Percentiles rank a stretch among this genome's conserved stretches.
Conservation (phyloP, 805 yeast species). For the Suhomyces xylopsoci region DNA sequence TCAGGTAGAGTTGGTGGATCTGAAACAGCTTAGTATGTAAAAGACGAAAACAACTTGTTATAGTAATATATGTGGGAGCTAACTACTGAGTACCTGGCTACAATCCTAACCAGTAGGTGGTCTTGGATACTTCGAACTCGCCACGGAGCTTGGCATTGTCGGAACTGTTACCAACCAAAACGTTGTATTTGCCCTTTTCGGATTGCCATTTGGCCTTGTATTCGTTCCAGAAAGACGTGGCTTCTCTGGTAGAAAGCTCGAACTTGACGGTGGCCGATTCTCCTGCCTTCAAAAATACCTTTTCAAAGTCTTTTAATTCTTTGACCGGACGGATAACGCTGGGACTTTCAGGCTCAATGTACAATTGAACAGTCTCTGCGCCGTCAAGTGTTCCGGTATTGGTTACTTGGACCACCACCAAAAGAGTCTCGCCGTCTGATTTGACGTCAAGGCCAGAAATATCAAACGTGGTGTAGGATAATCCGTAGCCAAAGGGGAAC, state of each 20-base stretch:
- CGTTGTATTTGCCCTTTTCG: conserved; percentile 50
- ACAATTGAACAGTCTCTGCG: conserved; percentile 55
- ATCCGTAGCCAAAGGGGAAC: conserved; percentile 63
- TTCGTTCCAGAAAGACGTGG: conserved; percentile 54
- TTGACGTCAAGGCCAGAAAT: conserved; percentile 35
- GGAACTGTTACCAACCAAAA: conserved; percentile 43
- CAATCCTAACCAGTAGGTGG: conserved; percentile 7
- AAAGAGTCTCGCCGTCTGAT: conserved; percentile 22
- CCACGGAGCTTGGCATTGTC: conserved; percentile 22
- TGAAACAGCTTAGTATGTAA: no score
- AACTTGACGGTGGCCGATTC: conserved; percentile 37
- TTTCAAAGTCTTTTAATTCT: conserved; percentile 58
- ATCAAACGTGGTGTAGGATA: conserved; percentile 55
- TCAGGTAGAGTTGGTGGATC: no score
- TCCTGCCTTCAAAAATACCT: conserved; percentile 46
- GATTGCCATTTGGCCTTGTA: conserved; percentile 48
- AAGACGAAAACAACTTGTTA: no score
- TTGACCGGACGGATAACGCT: conserved; percentile 50
- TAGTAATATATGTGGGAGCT: no score
- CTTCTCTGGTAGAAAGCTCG: conserved; percentile 44
- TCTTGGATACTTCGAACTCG: conserved; percentile 17
- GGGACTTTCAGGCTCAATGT: conserved; percentile 40
- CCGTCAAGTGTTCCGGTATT: conserved; percentile 52
- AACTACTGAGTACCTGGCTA: background rate
- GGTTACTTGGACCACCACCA: conserved; percentile 38